Conservation (phyloP, 495 filamentous ascomycete genomes). For the Tuber indicum region DNA sequence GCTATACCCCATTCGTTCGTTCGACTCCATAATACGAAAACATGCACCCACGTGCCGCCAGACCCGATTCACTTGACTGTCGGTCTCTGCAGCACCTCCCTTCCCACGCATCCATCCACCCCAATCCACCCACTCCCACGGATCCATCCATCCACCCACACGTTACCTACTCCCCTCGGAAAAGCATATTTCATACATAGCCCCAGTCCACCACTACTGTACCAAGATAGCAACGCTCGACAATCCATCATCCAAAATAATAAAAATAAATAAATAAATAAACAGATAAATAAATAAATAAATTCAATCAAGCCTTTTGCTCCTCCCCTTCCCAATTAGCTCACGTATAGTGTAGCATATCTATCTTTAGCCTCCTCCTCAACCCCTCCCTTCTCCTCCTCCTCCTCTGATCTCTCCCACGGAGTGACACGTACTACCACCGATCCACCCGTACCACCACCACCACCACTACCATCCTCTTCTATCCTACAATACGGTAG, state of each 20-base stretch:
- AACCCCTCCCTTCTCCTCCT: not conserved
- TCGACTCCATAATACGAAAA: not conserved
- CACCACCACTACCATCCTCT: not conserved
- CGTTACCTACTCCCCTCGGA: not conserved
- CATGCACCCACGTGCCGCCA: not conserved
- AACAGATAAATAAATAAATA: not conserved
- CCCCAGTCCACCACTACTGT: not conserved
- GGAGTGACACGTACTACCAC: not conserved
- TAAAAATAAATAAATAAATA: not conserved
- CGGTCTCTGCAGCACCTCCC: not conserved
- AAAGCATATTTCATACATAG: not conserved
- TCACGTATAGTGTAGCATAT: not conserved
- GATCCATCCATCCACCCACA: not conserved
- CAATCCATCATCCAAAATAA: not conserved
- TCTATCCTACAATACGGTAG: not conserved
- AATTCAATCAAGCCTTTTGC: not conserved
- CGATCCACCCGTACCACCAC: not conserved
- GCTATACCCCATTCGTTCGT: not conserved
- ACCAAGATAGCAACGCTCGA: conserved; percentile 1
- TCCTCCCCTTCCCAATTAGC: not conserved
- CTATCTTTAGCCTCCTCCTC: not conserved
- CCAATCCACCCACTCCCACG: not conserved
- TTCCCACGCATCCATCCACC: not conserved
- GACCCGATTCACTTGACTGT: not conserved
- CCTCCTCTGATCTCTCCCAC: not conserved